These are phyloP conservation scores for Spiraea crenata DNA, from an alignment of 331 rosid species.

Conservation along the genomic window DNA sequence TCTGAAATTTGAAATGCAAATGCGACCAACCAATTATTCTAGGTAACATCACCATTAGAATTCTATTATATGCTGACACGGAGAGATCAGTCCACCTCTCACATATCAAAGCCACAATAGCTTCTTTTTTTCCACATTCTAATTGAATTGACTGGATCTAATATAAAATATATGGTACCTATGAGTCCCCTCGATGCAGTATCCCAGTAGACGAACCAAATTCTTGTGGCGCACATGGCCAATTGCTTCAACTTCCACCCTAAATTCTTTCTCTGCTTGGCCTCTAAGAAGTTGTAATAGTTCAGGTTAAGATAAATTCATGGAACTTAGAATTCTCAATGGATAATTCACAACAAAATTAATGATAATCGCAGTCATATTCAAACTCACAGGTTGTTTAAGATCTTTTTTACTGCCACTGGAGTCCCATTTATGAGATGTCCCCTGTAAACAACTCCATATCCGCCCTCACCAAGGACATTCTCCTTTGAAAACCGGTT, in stretches of 20 bases:
- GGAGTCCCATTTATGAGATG: constrained; percentile 82
- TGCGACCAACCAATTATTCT: neutral
- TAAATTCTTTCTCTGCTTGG: constrained; percentile 93
- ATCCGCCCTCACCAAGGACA: constrained; percentile 90
- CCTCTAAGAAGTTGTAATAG: constrained; percentile 52
- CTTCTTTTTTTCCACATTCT: neutral
- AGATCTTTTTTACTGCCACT: constrained; percentile 92
- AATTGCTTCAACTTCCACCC: constrained; percentile 95
- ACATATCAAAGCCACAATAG: neutral
- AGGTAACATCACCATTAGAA: neutral
- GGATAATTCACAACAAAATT: constrained; percentile 16
- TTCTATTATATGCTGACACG: neutral
- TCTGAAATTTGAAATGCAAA: constrained; percentile 45
- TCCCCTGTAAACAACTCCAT: constrained; percentile 84
- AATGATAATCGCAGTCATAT: constrained; percentile 10
- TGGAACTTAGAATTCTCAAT: constrained; percentile 13
- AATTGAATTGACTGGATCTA: neutral
- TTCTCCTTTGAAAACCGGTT: constrained; percentile 72
- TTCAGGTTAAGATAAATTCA: constrained; percentile 16
- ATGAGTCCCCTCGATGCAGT: constrained; percentile 84
- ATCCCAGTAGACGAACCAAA: constrained; percentile 93
- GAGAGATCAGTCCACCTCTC: neutral
- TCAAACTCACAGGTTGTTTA: constrained; percentile 74
- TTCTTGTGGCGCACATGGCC: constrained; percentile 97
- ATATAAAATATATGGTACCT: constrained; percentile 40